Evolutionary conservation across 371 early-diverging fungal genomes (phyloP).

Genomic region (Nematocida ironsii): DNA sequence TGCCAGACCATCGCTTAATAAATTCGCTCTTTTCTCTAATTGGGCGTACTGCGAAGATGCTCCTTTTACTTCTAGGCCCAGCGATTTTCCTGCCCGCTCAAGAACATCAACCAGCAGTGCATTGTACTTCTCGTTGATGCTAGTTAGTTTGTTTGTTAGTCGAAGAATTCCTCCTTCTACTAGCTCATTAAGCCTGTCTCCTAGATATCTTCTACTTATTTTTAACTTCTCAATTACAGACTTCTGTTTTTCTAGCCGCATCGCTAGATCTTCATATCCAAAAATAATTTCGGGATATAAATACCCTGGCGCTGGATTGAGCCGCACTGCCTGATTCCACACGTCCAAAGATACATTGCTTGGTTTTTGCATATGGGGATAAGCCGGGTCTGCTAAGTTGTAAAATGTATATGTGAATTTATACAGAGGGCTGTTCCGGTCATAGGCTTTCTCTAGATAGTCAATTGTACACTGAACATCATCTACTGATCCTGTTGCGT

Average conservation of each 20-base stretch:
- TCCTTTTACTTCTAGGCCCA: constrained; percentile 20
- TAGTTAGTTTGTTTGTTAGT: constrained; percentile 29
- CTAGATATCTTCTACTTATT: constrained; percentile 33
- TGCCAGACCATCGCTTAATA: constrained; percentile 39
- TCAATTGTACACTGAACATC: constrained; percentile 23
- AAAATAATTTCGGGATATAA: constrained; percentile 32
- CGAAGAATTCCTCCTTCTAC: constrained; percentile 33
- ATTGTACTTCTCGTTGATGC: constrained; percentile 45
- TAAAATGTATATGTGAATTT: constrained; percentile 70
- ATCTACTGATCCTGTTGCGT: background rate
- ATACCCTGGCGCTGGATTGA: constrained; percentile 28
- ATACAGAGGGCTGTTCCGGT: constrained; percentile 60
- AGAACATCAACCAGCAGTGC: constrained; percentile 41
- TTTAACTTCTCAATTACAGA: constrained; percentile 24
- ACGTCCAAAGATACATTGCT: constrained; percentile 26
- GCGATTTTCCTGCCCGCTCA: constrained; percentile 22
- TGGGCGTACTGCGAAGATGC: constrained; percentile 32
- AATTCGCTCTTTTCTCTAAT: constrained; percentile 29
- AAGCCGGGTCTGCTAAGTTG: constrained; percentile 61
- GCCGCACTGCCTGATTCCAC: constrained; percentile 38
- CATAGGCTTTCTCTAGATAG: constrained; percentile 65
- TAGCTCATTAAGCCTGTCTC: constrained; percentile 40
- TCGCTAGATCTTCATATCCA: constrained; percentile 39
- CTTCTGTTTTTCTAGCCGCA: constrained; percentile 27
- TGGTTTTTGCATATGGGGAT: constrained; percentile 40